Conservation (phyloP, 2,329 filamentous ascomycete species). For the Venturia nashicola region DNA sequence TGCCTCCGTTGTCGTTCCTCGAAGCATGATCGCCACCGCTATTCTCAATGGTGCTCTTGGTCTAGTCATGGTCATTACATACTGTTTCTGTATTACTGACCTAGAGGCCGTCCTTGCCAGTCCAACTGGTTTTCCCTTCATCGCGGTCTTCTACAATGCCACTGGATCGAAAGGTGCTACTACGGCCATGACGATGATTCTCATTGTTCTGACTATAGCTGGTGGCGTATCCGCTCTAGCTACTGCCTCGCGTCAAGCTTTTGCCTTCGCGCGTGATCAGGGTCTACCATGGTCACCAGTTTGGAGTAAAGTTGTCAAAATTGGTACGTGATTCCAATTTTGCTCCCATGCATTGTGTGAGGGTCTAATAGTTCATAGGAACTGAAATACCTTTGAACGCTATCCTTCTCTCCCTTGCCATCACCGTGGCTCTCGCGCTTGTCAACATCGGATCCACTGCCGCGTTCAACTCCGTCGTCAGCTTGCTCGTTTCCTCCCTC, state of each 20-base stretch:
- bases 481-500: conserved; percentile 24
- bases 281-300: conserved; percentile 20
- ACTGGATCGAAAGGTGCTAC: conserved; percentile 12
- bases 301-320: conserved; percentile 15
- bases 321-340: conserved; percentile 14
- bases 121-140: conserved; percentile 10
- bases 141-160: conserved; percentile 18
- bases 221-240: conserved; percentile 18
- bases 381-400: conserved; percentile 23
- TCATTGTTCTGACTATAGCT: conserved; percentile 18
- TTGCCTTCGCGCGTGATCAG: conserved; percentile 23
- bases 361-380: neutral
- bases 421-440: conserved; percentile 19
- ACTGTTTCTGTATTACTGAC: conserved; percentile 25
- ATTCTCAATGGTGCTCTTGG: conserved; percentile 10
- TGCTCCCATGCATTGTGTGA: conserved; percentile 18
- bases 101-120: neutral
- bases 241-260: conserved; percentile 22
- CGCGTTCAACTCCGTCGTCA: conserved; percentile 24
- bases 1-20: conserved; percentile 22
- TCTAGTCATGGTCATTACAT: conserved; percentile 11
- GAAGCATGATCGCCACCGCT: conserved; percentile 29
- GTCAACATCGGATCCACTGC: conserved; percentile 25
- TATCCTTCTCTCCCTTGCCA: conserved; percentile 19
- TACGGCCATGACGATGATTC: conserved; percentile 18